Conservation (phyloP, 2,329 filamentous ascomycete species). For the Metarhizium sp. region DNA sequence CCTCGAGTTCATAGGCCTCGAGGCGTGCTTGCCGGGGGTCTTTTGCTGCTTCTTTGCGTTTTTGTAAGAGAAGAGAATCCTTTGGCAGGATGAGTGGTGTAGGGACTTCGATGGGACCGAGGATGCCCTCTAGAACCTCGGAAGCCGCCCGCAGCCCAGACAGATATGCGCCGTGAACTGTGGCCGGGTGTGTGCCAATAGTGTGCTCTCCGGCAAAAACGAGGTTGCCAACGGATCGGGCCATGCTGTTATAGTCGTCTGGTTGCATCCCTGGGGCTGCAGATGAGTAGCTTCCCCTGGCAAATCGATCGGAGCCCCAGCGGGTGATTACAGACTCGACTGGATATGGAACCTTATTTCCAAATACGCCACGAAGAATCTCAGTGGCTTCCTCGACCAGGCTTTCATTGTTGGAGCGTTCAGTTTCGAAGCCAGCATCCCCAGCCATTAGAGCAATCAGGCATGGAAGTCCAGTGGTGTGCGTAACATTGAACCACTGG, state of each 20-base stretch:
- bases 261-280: constrained; percentile 73
- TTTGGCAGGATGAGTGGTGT: constrained; percentile 64
- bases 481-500: constrained; percentile 93
- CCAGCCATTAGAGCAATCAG: constrained; percentile 93
- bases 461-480: constrained; percentile 79
- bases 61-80: constrained; percentile 38
- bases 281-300: constrained; percentile 92
- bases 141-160: constrained; percentile 85
- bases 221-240: constrained; percentile 71
- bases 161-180: constrained; percentile 91
- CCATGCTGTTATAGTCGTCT: constrained; percentile 91
- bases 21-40: constrained; percentile 42
- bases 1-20: constrained; percentile 46
- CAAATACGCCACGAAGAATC: constrained; percentile 70
- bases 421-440: constrained; percentile 83
- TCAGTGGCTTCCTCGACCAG: constrained; percentile 74
- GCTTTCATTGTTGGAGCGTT: constrained; percentile 63
- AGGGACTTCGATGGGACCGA: constrained; percentile 73
- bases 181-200: constrained; percentile 89
- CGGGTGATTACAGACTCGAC: constrained; percentile 82
- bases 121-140: constrained; percentile 70
- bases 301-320: constrained; percentile 85
- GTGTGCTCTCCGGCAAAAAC: constrained; percentile 97
- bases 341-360: constrained; percentile 61
- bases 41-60: constrained; percentile 43